These are phyloP conservation scores for Eucalyptus dawsonii DNA, from an alignment of 345 rosid species.

Conservation along the genomic window DNA sequence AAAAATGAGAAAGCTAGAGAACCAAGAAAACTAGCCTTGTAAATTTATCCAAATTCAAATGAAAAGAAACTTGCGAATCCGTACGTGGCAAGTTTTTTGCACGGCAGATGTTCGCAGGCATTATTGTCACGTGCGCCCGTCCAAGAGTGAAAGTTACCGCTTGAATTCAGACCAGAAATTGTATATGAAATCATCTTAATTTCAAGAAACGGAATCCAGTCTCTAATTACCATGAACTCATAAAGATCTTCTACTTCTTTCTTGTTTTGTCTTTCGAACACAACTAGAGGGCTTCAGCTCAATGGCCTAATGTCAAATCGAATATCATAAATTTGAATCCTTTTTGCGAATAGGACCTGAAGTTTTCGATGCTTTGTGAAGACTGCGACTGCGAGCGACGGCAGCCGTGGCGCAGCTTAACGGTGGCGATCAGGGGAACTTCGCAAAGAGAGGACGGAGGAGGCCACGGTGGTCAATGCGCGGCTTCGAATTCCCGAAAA, in stretches of 20 bases:
- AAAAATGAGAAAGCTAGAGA: not conserved
- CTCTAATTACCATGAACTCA: not conserved
- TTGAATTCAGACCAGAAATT: not conserved
- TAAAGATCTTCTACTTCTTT: not conserved
- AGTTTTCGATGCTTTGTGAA: not conserved
- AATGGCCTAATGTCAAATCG: not conserved
- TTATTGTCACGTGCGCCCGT: not conserved
- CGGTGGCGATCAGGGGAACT: not conserved
- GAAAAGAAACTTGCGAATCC: not conserved
- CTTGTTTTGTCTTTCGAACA: not conserved
- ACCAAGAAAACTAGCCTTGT: not conserved
- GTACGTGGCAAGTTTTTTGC: not conserved
- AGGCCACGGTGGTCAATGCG: not conserved
- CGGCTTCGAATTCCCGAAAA: not conserved
- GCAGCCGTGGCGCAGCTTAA: not conserved
- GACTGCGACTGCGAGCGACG: not conserved
- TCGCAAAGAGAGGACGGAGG: not conserved
- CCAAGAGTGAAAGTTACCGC: not conserved
- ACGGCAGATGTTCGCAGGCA: not conserved
- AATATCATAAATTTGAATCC: not conserved
- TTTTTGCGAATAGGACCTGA: not conserved
- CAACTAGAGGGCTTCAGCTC: not conserved
- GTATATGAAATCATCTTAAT: not conserved
- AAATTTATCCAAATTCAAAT: not conserved
- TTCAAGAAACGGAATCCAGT: not conserved